phyloP scores from a whole-genome alignment of 257 asterid species.

The Jacaranda mimosifolia region DNA sequence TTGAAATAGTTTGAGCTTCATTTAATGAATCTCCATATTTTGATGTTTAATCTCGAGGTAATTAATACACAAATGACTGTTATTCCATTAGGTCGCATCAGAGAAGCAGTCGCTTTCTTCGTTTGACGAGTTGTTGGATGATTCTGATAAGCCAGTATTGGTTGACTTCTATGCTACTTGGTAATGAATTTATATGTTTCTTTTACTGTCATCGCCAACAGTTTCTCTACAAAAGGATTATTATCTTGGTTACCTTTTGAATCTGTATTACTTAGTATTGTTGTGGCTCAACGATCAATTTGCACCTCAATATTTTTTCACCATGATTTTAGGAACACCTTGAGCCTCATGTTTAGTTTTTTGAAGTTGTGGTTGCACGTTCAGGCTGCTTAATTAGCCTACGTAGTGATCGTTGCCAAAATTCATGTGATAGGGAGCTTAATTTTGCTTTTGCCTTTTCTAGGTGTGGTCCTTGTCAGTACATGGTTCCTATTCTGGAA shows the following conservation, averaged over 20 bases:
- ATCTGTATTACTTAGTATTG: no score
- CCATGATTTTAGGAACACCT: background rate
- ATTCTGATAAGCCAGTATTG: slow-evolving; percentile 70
- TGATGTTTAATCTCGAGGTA: background rate
- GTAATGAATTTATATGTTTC: slow-evolving; percentile 40
- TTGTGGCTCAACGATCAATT: background rate
- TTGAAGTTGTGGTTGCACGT: slow-evolving; percentile 6
- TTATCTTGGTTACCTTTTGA: no score
- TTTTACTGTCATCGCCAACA: background rate
- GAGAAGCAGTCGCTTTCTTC: slow-evolving; percentile 67
- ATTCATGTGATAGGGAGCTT: background rate
- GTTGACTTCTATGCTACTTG: slow-evolving; percentile 91
- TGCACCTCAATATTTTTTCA: background rate
- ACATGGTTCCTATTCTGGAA: slow-evolving; percentile 74
- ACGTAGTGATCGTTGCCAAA: background rate
- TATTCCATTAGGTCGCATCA: slow-evolving; percentile 66
- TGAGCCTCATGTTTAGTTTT: background rate
- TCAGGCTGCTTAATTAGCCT: slow-evolving; percentile 2
- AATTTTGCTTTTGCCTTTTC: slow-evolving; percentile 19
- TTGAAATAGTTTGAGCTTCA: background rate
- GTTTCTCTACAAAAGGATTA: background rate
- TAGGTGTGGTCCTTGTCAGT: slow-evolving; percentile 95
- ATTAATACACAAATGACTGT: slow-evolving; percentile 13
- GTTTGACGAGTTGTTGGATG: slow-evolving; percentile 66
- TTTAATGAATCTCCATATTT: background rate